Evolutionary conservation across 139 green algal genomes (phyloP).

Genomic region (Mesotaenium endlicherianum): DNA sequence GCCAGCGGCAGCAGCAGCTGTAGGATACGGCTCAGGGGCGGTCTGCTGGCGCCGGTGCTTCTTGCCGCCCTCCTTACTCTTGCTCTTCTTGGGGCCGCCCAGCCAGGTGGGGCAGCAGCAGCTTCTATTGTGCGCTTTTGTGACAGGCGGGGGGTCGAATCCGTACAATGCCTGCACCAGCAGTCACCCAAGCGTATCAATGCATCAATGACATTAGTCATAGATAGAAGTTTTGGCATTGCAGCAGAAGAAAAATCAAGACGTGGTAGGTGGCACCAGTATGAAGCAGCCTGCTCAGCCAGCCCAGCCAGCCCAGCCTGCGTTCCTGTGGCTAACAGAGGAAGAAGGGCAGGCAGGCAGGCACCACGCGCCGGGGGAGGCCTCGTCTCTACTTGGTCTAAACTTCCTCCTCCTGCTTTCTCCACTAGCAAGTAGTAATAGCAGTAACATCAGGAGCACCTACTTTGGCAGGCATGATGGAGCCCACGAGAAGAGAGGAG

Average conservation of each 20-base stretch:
- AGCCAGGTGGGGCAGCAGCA: neutral
- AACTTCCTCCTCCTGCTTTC: neutral
- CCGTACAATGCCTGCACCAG: constrained; percentile 5
- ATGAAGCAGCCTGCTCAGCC: too few relatives aligned
- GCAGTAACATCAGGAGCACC: neutral
- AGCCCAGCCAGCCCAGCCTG: too few relatives aligned
- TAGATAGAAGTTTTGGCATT: too few relatives aligned
- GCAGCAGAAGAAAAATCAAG: too few relatives aligned
- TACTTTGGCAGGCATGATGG: neutral
- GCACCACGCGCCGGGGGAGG: neutral
- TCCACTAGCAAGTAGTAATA: neutral
- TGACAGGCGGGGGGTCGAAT: neutral
- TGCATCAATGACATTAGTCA: too few relatives aligned
- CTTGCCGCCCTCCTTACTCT: neutral
- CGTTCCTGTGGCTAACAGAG: neutral
- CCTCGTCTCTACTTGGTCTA: neutral
- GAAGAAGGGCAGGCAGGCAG: neutral
- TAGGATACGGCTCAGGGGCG: too few relatives aligned
- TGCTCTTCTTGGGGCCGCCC: neutral
- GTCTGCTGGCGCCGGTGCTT: neutral
- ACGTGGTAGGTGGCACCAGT: too few relatives aligned
- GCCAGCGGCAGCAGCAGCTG: neutral
- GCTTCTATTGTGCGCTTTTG: neutral
- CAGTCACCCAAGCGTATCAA: too few relatives aligned
- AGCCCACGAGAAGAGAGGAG: neutral